A percentile compares a stretch with the other conserved stretches of the same genome.
phyloP scores from a whole-genome alignment of 208 protist genomes.

The Leishmania guyanensis region DNA sequence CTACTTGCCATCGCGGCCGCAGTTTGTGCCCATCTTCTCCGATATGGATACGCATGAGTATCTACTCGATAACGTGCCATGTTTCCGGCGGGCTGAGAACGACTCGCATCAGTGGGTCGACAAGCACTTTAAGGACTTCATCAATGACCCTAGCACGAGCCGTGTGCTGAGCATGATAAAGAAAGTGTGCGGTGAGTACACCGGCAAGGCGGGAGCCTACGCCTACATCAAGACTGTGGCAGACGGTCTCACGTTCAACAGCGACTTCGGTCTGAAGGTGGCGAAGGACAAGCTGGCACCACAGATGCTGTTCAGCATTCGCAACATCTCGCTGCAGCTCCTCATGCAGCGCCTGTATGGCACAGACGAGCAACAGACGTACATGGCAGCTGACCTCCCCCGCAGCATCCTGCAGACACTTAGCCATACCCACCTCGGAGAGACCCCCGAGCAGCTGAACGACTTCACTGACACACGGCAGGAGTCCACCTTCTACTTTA shows the following conservation, averaged over 20 bases:
- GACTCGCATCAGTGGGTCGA: slow-evolving; percentile 75
- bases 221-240: slow-evolving; percentile 78
- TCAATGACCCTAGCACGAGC: slow-evolving; percentile 43
- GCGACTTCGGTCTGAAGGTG: slow-evolving; percentile 62
- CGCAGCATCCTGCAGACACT: slow-evolving; percentile 54
- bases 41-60: slow-evolving; percentile 91
- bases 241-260: slow-evolving; percentile 84
- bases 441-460: slow-evolving; percentile 39
- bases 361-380: slow-evolving; percentile 87
- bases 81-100: slow-evolving; percentile 73
- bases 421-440: slow-evolving; percentile 46
- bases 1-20: slow-evolving; percentile 68
- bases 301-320: slow-evolving; percentile 61
- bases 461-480: slow-evolving; percentile 73
- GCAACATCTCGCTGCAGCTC: slow-evolving; percentile 73
- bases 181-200: slow-evolving; percentile 57
- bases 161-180: slow-evolving; percentile 48
- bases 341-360: slow-evolving; percentile 78
- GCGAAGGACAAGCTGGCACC: slow-evolving; percentile 47
- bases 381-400: slow-evolving; percentile 81
- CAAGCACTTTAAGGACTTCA: slow-evolving; percentile 40
- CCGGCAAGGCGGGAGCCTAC: slow-evolving; percentile 32
- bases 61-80: slow-evolving; percentile 84
- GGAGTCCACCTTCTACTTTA: slow-evolving; percentile 77
- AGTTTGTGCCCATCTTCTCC: slow-evolving; percentile 85